phyloP scores from a whole-genome alignment of 441 rosid species.

The Metrosideros polymorpha region DNA sequence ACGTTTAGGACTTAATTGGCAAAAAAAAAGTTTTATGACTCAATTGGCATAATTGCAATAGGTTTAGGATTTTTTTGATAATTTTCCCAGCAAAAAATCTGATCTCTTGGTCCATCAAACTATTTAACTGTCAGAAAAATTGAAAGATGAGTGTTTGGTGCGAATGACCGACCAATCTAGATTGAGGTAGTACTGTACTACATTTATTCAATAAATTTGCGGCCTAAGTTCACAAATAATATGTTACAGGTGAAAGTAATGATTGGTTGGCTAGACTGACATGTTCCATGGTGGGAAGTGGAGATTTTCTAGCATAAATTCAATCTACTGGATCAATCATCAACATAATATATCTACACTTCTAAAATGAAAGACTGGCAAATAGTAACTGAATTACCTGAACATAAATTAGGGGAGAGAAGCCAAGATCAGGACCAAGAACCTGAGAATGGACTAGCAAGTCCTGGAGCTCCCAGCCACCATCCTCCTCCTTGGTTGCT shows the following conservation, averaged over 20 bases:
- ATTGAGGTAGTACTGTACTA: neutral
- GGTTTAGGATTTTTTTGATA: too few relatives aligned
- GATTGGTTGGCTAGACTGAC: neutral
- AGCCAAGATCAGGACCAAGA: slow-evolving; percentile 63
- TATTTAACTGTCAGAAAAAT: neutral
- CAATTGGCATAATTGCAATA: too few relatives aligned
- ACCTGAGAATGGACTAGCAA: slow-evolving; percentile 24
- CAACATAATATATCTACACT: neutral
- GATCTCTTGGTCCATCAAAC: neutral
- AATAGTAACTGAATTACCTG: slow-evolving; percentile 32
- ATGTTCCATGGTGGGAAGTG: neutral
- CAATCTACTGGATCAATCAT: neutral
- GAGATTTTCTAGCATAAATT: neutral
- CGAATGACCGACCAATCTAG: neutral
- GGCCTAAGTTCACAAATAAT: neutral
- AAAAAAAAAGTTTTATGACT: too few relatives aligned
- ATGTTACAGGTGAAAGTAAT: neutral
- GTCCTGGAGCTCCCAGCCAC: slow-evolving; percentile 12
- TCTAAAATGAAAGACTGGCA: neutral
- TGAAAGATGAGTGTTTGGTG: neutral
- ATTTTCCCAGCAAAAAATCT: neutral
- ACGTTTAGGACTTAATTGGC: too few relatives aligned
- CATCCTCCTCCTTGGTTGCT: neutral
- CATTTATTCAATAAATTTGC: neutral
- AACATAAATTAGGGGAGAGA: slow-evolving; percentile 47